Base-by-base conservation (phyloP, 164 flowering plant species). In the Saururus chinensis region DNA sequence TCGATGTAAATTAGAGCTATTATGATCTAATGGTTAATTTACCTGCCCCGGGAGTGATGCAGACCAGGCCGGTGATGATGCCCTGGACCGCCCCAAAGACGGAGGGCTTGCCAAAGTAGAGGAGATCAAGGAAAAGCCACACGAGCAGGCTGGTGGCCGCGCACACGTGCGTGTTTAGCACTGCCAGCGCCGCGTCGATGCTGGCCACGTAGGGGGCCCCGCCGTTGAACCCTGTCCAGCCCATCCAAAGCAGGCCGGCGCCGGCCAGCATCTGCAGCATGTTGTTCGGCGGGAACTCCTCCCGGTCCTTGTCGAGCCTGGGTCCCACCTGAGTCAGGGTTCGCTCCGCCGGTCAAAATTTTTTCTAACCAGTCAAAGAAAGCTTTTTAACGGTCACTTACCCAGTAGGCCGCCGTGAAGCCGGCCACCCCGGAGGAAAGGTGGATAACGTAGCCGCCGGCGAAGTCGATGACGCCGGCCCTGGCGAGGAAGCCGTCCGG, bases 161-260 rank as follows among this genome's bases (percentile, higher is more conserved):
- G 13, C 70, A 66, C 14, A 66, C 55, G 20, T 60, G 41, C 0
- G 64, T 66, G 55, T 66, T 66, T 30, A 66, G 57, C 16, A 60
- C 64, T 7, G 64, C 70, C 25, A 66, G 60, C 26, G 70, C 60
- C 5, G 70, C 60, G 20, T 66, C 64, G 22, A 66, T 45, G 64
- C 55, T 60, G 10, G 70, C 64, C 6, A 64, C 7, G 21, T 66
- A 60, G n/a, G 70, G 60, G n/a, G 54, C 64, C 0, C 70, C 64
- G 4, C 70, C 70, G 14, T 66, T 66, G 64, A 66, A 66, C 9
- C 70, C 70, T 5, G 60, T 52, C 69, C 69, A 66, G 41, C 69
- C 69, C 69, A 66, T 60, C 64, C 70, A 66, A 10, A 66, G 70
- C 16, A 66, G 64, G 41, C 70, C 64, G 4, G 64, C 70, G 5